Percentiles rank a stretch among this genome's conserved stretches.
phyloP scores from a whole-genome alignment of 164 flowering plant genomes.

The Litsea cubeba region DNA sequence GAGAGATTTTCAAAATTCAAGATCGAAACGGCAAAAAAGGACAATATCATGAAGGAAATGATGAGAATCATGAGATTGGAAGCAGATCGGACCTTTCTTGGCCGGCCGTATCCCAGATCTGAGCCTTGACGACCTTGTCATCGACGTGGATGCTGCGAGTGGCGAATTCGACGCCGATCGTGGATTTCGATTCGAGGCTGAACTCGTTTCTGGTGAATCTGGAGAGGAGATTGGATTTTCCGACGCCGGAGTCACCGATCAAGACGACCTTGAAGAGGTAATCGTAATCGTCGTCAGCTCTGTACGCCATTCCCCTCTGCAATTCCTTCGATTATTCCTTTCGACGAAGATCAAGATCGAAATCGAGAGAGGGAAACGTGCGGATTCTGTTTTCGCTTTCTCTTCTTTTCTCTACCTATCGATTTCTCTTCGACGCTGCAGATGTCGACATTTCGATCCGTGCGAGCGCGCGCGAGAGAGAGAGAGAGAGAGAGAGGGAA shows the following conservation, averaged over 20 bases:
- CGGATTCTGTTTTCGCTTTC: too few relatives aligned
- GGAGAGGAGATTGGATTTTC: conserved; percentile 55
- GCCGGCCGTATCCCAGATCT: conserved; percentile 80
- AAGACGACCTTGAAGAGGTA: conserved; percentile 70
- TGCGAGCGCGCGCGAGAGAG: too few relatives aligned
- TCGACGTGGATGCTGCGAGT: conserved; percentile 62
- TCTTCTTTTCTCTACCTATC: not conserved
- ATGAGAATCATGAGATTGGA: too few relatives aligned
- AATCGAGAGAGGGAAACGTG: too few relatives aligned
- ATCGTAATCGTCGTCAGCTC: conserved; percentile 73
- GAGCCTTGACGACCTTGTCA: conserved; percentile 69
- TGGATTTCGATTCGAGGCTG: conserved; percentile 64
- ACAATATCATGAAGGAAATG: not conserved
- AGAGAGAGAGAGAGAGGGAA: too few relatives aligned
- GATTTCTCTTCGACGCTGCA: too few relatives aligned
- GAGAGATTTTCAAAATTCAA: too few relatives aligned
- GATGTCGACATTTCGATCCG: too few relatives aligned
- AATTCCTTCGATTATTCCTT: not conserved
- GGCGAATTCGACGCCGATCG: conserved; percentile 76
- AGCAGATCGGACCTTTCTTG: conserved; percentile 46
- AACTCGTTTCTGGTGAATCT: conserved; percentile 60
- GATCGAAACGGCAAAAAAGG: too few relatives aligned
- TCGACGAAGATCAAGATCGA: too few relatives aligned
- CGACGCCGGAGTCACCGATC: conserved; percentile 70
- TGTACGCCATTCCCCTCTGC: conserved; percentile 30